Percentiles rank a stretch among this genome's conserved stretches.
These are phyloP conservation scores for Tausonia pullulans DNA, from an alignment of 1,284 basidiomycete species.

Conservation along the genomic window DNA sequence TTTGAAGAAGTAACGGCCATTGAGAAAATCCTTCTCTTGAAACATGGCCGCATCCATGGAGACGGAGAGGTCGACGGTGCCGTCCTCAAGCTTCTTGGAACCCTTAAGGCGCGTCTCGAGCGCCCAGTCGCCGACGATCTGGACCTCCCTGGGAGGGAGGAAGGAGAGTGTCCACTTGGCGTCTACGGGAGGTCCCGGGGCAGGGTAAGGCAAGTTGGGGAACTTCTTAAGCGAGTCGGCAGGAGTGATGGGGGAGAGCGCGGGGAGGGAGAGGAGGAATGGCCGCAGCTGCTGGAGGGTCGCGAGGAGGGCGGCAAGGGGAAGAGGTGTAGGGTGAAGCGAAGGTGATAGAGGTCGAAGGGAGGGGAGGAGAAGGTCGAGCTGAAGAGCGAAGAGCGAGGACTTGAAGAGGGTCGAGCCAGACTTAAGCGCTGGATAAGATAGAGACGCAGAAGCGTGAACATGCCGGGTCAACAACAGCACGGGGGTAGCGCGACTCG, in stretches of 20 bases:
- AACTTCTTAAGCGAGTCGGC: constrained; percentile 52
- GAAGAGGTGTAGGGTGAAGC: constrained; percentile 27
- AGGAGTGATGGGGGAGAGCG: constrained; percentile 47
- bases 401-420: constrained; percentile 69
- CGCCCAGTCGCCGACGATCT: constrained; percentile 55
- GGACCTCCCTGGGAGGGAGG: constrained; percentile 49
- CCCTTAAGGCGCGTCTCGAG: constrained; percentile 50
- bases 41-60: constrained; percentile 84
- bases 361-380: constrained; percentile 67
- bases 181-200: constrained; percentile 54
- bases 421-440: constrained; percentile 46
- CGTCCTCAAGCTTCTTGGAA: constrained; percentile 47
- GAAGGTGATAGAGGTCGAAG: constrained; percentile 44
- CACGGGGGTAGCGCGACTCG: background rate
- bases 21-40: constrained; percentile 89
- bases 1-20: constrained; percentile 86
- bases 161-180: constrained; percentile 66
- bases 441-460: too few species aligned
- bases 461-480: background rate
- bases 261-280: constrained; percentile 39
- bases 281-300: constrained; percentile 44
- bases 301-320: constrained; percentile 54
- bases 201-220: constrained; percentile 43
- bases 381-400: constrained; percentile 70
- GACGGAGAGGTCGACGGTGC: constrained; percentile 59